Percentiles rank a stretch among this genome's conserved stretches.
Evolutionary conservation across 306 rosid genomes (phyloP).

Genomic region (Albizia julibrissin): DNA sequence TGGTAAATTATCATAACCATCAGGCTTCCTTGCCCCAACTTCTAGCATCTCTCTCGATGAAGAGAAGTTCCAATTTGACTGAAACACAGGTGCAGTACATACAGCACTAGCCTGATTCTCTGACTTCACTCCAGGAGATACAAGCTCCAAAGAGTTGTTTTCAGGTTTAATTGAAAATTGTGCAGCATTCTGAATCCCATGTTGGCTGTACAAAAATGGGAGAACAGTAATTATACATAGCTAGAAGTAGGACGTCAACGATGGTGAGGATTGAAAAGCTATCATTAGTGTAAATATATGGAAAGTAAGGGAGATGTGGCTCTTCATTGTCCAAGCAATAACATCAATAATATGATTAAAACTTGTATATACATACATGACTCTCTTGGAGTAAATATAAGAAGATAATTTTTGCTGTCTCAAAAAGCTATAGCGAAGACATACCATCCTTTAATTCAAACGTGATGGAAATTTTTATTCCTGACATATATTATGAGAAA

Average conservation of each 20-base stretch:
- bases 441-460: not conserved
- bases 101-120: slow-evolving; percentile 57
- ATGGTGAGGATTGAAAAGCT: not conserved
- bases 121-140: slow-evolving; percentile 65
- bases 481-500: slow-evolving; percentile 13
- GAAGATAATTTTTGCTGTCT: not conserved
- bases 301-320: not conserved
- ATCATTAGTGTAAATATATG: not conserved
- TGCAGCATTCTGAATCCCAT: slow-evolving; percentile 53
- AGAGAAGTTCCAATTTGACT: slow-evolving; percentile 68
- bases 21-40: slow-evolving; percentile 60
- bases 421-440: not conserved
- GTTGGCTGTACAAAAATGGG: slow-evolving; percentile 48
- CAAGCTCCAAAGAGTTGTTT: slow-evolving; percentile 67
- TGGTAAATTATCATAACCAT: slow-evolving; percentile 58
- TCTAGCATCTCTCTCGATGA: slow-evolving; percentile 65
- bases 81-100: slow-evolving; percentile 60
- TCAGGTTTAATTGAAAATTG: slow-evolving; percentile 59
- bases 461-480: not conserved
- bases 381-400: not conserved
- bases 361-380: not conserved
- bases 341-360: not conserved
- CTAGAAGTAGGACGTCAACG: not conserved
- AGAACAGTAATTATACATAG: slow-evolving; percentile 28
- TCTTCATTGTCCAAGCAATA: not conserved